phyloP scores from a whole-genome alignment of 2,329 filamentous ascomycete genomes.

The Exophiala spinifera region DNA sequence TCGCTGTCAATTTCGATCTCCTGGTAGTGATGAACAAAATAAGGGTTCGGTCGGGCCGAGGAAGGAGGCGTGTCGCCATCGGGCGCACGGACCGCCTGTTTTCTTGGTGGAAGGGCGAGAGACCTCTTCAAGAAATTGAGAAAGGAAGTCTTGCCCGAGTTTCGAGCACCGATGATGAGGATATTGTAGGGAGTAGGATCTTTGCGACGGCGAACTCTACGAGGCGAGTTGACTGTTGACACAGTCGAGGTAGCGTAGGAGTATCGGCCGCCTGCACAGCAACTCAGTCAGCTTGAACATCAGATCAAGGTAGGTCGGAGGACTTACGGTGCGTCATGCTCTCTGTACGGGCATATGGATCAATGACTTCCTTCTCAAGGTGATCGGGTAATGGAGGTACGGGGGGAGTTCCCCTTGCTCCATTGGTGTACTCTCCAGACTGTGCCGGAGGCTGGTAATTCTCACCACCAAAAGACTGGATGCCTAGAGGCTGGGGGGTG shows the following conservation, averaged over 20 bases:
- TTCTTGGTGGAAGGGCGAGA: constrained; percentile 76
- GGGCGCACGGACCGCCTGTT: constrained; percentile 60
- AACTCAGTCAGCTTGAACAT: not conserved
- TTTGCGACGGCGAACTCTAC: constrained; percentile 87
- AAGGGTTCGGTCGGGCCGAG: constrained; percentile 55
- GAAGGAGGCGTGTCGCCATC: constrained; percentile 52
- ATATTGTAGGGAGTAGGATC: constrained; percentile 98
- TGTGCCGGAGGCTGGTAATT: constrained; percentile 22
- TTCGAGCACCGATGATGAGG: constrained; percentile 81
- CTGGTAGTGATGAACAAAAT: constrained; percentile 83
- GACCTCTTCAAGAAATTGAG: constrained; percentile 91
- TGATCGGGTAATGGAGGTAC: constrained; percentile 25
- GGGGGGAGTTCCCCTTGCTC: constrained; percentile 16
- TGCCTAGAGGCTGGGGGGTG: constrained; percentile 24
- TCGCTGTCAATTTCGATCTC: constrained; percentile 94
- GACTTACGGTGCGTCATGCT: constrained; percentile 83
- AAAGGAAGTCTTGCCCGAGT: constrained; percentile 92
- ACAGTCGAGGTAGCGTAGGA: constrained; percentile 92
- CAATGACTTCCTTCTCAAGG: constrained; percentile 36
- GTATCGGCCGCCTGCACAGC: constrained; percentile 63
- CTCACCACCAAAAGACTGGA: constrained; percentile 27
- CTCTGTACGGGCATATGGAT: constrained; percentile 79
- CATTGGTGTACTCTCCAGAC: constrained; percentile 17
- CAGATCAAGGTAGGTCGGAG: not conserved
- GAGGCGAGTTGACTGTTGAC: constrained; percentile 88